These are phyloP conservation scores for Claviceps maximensis DNA, from an alignment of 2,329 filamentous ascomycete species.

Conservation along the genomic window DNA sequence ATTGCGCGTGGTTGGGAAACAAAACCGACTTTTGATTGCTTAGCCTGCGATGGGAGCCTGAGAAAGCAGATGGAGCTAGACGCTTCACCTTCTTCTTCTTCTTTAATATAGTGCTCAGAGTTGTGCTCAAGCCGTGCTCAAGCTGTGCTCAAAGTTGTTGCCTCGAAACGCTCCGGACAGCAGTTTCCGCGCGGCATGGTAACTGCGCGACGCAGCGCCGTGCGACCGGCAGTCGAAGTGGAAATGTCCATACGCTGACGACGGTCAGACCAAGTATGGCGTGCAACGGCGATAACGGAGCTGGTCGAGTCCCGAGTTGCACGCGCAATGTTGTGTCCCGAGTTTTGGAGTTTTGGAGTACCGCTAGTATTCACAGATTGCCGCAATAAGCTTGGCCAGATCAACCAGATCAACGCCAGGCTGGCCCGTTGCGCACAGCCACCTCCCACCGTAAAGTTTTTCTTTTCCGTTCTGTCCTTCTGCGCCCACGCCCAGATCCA, in stretches of 20 bases:
- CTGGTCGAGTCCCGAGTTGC: not conserved
- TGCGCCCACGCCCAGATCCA: not conserved
- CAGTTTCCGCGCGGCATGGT: not conserved
- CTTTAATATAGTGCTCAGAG: not conserved
- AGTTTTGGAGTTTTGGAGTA: too few relatives aligned
- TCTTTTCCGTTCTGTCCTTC: too few relatives aligned
- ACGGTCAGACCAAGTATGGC: not conserved
- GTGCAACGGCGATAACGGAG: not conserved
- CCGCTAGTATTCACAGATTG: not conserved
- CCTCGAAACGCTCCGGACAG: not conserved
- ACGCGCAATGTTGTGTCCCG: not conserved
- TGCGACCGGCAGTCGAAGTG: not conserved
- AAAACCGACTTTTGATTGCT: too few relatives aligned
- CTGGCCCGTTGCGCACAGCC: not conserved
- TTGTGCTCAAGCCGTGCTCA: not conserved
- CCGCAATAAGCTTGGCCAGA: not conserved
- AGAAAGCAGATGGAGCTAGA: too few relatives aligned
- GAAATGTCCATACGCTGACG: not conserved
- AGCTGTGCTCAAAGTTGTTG: not conserved
- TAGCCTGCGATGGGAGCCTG: too few relatives aligned
- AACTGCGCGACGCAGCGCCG: not conserved
- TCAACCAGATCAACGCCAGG: not conserved
- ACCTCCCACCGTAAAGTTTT: not conserved
- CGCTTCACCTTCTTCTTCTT: too few relatives aligned
- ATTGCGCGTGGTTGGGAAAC: not conserved